A percentile compares a stretch with the other conserved stretches of the same genome.
phyloP scores from a whole-genome alignment of 108 stramenopile genomes.

The Cyclotella kingstonii region DNA sequence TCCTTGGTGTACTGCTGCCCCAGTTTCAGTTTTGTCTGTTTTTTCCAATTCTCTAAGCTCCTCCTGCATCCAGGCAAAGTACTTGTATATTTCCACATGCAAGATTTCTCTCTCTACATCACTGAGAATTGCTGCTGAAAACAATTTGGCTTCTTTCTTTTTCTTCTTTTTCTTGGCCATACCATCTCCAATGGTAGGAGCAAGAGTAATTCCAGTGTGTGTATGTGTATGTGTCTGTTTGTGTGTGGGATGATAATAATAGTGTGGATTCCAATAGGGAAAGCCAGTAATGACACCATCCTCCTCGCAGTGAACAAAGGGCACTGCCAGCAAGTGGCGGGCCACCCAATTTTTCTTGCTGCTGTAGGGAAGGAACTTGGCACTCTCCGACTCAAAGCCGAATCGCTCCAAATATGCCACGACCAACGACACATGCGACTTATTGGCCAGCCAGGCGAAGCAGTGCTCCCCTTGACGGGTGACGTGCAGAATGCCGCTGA shows the following conservation, averaged over 20 bases:
- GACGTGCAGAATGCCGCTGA: slow-evolving; percentile 2
- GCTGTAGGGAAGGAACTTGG: not conserved
- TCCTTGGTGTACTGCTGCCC: not conserved
- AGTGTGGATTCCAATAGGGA: slow-evolving; percentile 6
- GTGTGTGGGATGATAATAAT: not conserved
- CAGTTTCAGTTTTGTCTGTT: too few species aligned
- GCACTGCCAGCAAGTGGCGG: not conserved
- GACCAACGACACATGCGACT: not conserved
- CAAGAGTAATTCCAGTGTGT: not conserved
- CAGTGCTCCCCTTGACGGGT: slow-evolving; percentile 1
- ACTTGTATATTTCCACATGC: slow-evolving; percentile 3
- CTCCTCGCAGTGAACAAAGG: not conserved
- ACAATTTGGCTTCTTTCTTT: slow-evolving; percentile 4
- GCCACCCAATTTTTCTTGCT: not conserved
- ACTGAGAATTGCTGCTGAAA: not conserved
- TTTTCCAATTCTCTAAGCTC: too few species aligned
- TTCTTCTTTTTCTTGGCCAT: not conserved
- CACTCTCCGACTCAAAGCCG: not conserved
- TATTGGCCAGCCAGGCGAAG: slow-evolving; percentile 3
- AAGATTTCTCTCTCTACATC: not conserved
- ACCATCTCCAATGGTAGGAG: not conserved
- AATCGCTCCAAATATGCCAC: not conserved
- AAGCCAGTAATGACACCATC: not conserved
- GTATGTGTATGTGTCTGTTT: not conserved
- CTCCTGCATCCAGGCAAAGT: not conserved